Evolutionary conservation across 768 basidiomycete genomes (phyloP), one percentile per base, ranked within the genome.

Genomic region (Rhodocollybia butyracea): DNA sequence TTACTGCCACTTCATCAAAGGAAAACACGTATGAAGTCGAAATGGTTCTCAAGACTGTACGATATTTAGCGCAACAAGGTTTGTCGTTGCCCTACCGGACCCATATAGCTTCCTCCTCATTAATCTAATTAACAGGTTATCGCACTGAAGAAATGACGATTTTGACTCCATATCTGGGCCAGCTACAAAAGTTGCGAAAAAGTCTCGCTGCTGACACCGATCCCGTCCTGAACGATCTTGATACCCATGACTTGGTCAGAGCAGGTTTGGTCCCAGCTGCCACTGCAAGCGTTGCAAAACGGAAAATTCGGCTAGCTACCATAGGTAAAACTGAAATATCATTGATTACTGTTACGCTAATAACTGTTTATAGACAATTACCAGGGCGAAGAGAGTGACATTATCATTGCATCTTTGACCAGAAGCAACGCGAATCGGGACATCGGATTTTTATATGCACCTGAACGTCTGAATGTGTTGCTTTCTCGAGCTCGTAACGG

Each of bases 381-480:
- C 57, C 88, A 89, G 62, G 87, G 87, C 2, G 88, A 89, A 63
- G 86, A 89, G 64, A 82, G 83, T 34, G 79, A 88, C 46, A 83
- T 89, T 46, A 82, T 89, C 26, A 69, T 89, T 30, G 73, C 76
- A 5, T 82, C 79, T 8, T 65, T 89, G 26, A 86, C 84, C 0
- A 68, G 87, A 46, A 87, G 85, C 59, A 88, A 89, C 57, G 3
- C 70, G 0, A 54, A 67, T 0, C 63, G 75, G 46, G 78, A 83
- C 53, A 88, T 89, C 21, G 86, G 88, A 0, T 89, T 89, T 69
- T 86, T 89, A 85, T 78, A 67, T 38, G 76, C 86, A 3, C 80
- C 84, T 0, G 85, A 89, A 65, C 80, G 87, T 22, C 70, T 89
- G 19, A 89, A 87, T 52, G 87, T 89, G 8, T 71, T 89, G 0